Conservation (phyloP, 768 basidiomycete genomes). For the Epithele typhae region DNA sequence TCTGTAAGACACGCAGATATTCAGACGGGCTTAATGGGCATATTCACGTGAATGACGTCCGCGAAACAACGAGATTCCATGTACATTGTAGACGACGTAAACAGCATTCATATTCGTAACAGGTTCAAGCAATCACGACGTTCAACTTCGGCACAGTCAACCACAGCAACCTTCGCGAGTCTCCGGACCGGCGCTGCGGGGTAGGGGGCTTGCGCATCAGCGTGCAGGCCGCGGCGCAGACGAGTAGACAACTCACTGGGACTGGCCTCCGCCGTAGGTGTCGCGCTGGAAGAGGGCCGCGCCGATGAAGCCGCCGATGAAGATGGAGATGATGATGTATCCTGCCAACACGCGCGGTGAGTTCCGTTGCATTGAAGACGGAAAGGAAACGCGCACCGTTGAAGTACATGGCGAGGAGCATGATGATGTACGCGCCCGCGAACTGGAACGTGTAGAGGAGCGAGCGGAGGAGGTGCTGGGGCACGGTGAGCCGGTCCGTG, state of each 20-base stretch:
- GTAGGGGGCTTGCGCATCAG: too few relatives aligned
- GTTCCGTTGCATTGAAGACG: too few relatives aligned
- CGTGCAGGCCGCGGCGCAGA: too few relatives aligned
- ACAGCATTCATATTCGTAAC: too few relatives aligned
- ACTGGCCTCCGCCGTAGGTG: background rate
- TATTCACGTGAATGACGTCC: too few relatives aligned
- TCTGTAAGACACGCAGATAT: too few relatives aligned
- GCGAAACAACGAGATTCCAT: too few relatives aligned
- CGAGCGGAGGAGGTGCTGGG: background rate
- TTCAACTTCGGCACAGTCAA: too few relatives aligned
- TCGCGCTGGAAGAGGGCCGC: background rate
- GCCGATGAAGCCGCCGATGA: constrained; percentile 1
- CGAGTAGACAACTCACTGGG: background rate
- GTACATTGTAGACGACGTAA: too few relatives aligned
- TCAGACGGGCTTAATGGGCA: too few relatives aligned
- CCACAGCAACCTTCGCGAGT: background rate
- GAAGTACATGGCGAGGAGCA: constrained; percentile 3
- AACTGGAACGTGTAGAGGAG: background rate
- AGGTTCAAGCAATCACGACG: too few relatives aligned
- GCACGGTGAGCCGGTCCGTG: background rate
- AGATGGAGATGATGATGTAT: constrained; percentile 2
- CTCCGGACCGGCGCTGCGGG: background rate
- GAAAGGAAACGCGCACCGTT: background rate
- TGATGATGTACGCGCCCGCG: background rate
- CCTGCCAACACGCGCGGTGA: too few relatives aligned